phyloP scores from a whole-genome alignment of 148 eudicot genomes.

The Fagopyrum tataricum region DNA sequence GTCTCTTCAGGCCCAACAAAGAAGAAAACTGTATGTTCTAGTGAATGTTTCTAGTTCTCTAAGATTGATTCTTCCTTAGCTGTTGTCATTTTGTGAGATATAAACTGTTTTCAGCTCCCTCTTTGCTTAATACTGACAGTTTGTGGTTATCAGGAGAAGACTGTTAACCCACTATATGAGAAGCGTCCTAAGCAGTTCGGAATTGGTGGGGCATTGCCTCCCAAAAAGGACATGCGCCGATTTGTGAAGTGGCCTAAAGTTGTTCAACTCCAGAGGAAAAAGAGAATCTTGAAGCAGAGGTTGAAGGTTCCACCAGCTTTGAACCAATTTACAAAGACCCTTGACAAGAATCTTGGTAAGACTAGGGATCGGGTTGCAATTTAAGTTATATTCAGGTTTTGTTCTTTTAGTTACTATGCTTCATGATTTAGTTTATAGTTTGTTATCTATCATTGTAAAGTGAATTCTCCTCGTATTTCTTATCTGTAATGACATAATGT shows the following conservation, averaged over 20 bases:
- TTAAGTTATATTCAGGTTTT: background rate
- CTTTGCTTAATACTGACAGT: background rate
- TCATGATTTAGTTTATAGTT: too few relatives aligned
- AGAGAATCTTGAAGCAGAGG: slow-evolving; percentile 57
- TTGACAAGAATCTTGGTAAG: slow-evolving; percentile 63
- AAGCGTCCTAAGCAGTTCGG: slow-evolving; percentile 63
- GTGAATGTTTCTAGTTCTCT: background rate
- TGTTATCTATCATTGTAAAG: too few relatives aligned
- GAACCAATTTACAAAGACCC: slow-evolving; percentile 64
- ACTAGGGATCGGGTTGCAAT: background rate
- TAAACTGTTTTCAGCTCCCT: background rate
- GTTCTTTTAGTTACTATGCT: too few relatives aligned
- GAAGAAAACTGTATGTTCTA: slow-evolving; percentile 32
- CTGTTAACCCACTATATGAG: slow-evolving; percentile 52
- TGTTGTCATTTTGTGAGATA: background rate
- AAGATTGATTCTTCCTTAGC: background rate
- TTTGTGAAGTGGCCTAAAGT: slow-evolving; percentile 59
- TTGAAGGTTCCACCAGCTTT: slow-evolving; percentile 69
- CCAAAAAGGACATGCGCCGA: slow-evolving; percentile 54
- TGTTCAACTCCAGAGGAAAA: slow-evolving; percentile 57
- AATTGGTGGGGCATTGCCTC: slow-evolving; percentile 69
- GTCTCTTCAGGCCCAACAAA: slow-evolving; percentile 19
- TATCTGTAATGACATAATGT: too few relatives aligned
- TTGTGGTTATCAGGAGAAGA: slow-evolving; percentile 29
- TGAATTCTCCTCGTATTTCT: too few relatives aligned